phyloP scores from a whole-genome alignment of 768 basidiomycete species.

The Tylopilus sp. region DNA sequence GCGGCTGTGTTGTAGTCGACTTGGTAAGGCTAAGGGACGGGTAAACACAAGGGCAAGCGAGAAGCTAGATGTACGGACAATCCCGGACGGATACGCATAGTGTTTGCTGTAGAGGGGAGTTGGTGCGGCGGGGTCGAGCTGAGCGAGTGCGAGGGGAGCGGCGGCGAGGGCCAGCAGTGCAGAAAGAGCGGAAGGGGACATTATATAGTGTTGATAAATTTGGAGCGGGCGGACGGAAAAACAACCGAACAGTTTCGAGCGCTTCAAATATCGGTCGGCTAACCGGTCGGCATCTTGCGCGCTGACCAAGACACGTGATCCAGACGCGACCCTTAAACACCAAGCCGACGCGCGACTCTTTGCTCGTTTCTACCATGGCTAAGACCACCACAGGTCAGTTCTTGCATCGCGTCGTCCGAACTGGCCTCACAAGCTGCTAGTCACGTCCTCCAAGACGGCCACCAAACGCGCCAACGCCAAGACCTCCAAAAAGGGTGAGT shows the following conservation, averaged over 20 bases:
- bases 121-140: conserved; percentile 39
- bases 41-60: background rate
- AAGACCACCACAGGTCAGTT: conserved; percentile 48
- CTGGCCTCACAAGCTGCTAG: conserved; percentile 29
- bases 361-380: conserved; percentile 39
- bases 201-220: conserved; percentile 2
- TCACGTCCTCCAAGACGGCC: conserved; percentile 53
- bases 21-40: conserved; percentile 44
- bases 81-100: conserved; percentile 41
- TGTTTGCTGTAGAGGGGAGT: conserved; percentile 46
- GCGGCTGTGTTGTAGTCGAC: conserved; percentile 39
- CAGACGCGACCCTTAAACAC: conserved; percentile 26
- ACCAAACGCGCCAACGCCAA: conserved; percentile 50
- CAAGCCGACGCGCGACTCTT: background rate
- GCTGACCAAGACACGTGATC: conserved; percentile 29
- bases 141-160: conserved; percentile 31
- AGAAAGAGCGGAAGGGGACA: conserved; percentile 44
- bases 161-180: conserved; percentile 32
- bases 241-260: background rate
- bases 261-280: conserved; percentile 24
- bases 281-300: conserved; percentile 5
- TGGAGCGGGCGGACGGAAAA: background rate
- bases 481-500: conserved; percentile 37
- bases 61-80: conserved; percentile 33
- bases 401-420: background rate